phyloP scores from a whole-genome alignment of 2,329 filamentous ascomycete genomes.

The Exophiala viscosa region DNA sequence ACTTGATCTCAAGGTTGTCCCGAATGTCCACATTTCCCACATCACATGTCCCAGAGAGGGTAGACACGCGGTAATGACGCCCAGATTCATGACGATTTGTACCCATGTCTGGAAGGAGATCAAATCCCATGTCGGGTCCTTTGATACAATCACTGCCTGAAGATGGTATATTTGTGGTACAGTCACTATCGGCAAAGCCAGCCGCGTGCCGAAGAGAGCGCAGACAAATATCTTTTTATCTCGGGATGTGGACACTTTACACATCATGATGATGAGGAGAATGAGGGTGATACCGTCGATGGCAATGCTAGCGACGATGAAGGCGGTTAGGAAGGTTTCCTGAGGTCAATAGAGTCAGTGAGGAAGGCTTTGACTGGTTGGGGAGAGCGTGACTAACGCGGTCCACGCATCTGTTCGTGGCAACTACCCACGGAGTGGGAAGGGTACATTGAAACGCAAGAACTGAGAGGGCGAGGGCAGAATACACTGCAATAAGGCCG shows the following conservation, averaged over 20 bases:
- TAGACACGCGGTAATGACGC: constrained; percentile 22
- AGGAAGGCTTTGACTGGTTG: background rate
- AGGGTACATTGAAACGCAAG: constrained; percentile 19
- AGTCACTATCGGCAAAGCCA: constrained; percentile 11
- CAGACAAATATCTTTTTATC: constrained; percentile 17
- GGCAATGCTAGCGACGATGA: constrained; percentile 9
- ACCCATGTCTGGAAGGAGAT: constrained; percentile 20
- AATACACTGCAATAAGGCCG: constrained; percentile 10
- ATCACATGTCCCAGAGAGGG: constrained; percentile 18
- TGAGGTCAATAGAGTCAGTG: background rate
- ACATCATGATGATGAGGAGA: constrained; percentile 17
- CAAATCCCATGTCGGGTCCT: constrained; percentile 20
- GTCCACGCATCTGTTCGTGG: constrained; percentile 9
- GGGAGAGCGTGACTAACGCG: constrained; percentile 6
- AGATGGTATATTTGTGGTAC: constrained; percentile 9
- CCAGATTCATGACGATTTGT: constrained; percentile 22
- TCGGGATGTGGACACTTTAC: constrained; percentile 13
- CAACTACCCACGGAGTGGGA: constrained; percentile 16
- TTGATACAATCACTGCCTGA: constrained; percentile 7
- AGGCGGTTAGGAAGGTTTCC: constrained; percentile 9
- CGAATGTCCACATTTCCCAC: constrained; percentile 16
- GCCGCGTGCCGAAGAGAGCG: constrained; percentile 15
- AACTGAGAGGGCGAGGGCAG: constrained; percentile 4
- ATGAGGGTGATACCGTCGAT: constrained; percentile 13
- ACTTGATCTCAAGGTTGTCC: constrained; percentile 5